These are phyloP conservation scores for Ballota nigra DNA, from an alignment of 257 asterid genomes.

Conservation along the genomic window DNA sequence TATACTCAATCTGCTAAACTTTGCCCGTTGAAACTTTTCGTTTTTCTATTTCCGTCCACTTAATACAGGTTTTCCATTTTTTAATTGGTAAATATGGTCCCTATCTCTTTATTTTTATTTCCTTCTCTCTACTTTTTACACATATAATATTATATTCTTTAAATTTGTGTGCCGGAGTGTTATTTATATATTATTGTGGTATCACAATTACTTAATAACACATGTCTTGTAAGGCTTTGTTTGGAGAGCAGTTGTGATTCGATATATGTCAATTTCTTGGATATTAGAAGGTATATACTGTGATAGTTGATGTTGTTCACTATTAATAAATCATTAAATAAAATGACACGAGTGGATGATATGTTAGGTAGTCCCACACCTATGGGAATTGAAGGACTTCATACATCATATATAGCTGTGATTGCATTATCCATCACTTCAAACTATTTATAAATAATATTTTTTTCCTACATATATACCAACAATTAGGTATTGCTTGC, in stretches of 20 bases:
- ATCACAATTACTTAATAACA: background rate
- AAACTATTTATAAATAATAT: background rate
- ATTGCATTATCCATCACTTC: conserved; percentile 5
- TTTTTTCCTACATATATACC: background rate
- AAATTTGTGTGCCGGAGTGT: too few relatives aligned
- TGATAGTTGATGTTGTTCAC: background rate
- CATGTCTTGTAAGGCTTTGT: background rate
- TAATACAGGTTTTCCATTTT: too few relatives aligned
- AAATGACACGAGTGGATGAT: conserved; percentile 24
- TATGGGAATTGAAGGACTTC: conserved; percentile 2
- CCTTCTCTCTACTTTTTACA: too few relatives aligned
- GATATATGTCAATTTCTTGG: background rate
- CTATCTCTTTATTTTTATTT: too few relatives aligned
- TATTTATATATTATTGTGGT: too few relatives aligned
- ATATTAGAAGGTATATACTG: background rate
- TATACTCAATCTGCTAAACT: too few relatives aligned
- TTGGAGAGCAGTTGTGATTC: conserved; percentile 2
- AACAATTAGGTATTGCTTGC: conserved; percentile 10
- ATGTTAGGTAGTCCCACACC: conserved; percentile 27
- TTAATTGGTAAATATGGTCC: too few relatives aligned
- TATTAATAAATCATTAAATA: background rate
- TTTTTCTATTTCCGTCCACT: too few relatives aligned
- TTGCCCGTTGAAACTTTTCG: too few relatives aligned
- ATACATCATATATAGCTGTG: conserved; percentile 8
- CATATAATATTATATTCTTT: too few relatives aligned